Evolutionary conservation across 2,329 filamentous ascomycete species (phyloP).

Genomic region (Alternaria consortialis): DNA sequence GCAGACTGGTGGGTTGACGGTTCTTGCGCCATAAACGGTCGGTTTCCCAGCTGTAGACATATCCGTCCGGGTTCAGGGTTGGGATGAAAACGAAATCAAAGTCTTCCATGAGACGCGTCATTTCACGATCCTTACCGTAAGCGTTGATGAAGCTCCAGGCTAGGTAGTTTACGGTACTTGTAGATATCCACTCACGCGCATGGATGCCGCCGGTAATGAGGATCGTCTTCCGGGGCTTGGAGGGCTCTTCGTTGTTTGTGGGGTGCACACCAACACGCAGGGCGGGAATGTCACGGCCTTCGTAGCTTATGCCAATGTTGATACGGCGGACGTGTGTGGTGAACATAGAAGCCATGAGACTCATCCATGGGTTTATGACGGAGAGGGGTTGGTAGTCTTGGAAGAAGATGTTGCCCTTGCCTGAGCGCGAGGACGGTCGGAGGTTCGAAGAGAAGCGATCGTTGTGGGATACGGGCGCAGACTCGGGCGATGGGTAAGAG

Average conservation of each 20-base stretch:
- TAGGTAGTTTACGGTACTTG: constrained; percentile 87
- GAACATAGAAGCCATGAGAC: constrained; percentile 88
- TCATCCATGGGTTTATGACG: constrained; percentile 91
- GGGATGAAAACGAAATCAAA: constrained; percentile 92
- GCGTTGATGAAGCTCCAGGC: constrained; percentile 87
- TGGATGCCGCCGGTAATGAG: constrained; percentile 87
- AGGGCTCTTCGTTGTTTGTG: constrained; percentile 58
- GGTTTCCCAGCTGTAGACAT: constrained; percentile 90
- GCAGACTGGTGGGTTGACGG: constrained; percentile 79
- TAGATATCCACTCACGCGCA: constrained; percentile 95
- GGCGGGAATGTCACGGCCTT: constrained; percentile 85
- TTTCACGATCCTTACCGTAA: constrained; percentile 74
- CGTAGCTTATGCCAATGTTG: constrained; percentile 83
- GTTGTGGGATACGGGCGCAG: constrained; percentile 38
- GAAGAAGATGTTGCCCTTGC: constrained; percentile 78
- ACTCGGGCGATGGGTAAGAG: constrained; percentile 68
- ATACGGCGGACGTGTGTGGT: constrained; percentile 77
- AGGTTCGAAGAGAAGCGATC: constrained; percentile 41
- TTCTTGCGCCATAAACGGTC: constrained; percentile 97
- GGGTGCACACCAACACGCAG: constrained; percentile 75
- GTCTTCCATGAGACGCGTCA: constrained; percentile 80
- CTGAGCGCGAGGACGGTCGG: constrained; percentile 42
- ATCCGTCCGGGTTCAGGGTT: constrained; percentile 90
- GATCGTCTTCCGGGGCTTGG: constrained; percentile 73
- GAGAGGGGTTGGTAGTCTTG: constrained; percentile 88